A percentile compares a stretch with the other conserved stretches of the same genome.
phyloP scores from a whole-genome alignment of 2,329 filamentous ascomycete genomes.

The Fusarium sambucinum region DNA sequence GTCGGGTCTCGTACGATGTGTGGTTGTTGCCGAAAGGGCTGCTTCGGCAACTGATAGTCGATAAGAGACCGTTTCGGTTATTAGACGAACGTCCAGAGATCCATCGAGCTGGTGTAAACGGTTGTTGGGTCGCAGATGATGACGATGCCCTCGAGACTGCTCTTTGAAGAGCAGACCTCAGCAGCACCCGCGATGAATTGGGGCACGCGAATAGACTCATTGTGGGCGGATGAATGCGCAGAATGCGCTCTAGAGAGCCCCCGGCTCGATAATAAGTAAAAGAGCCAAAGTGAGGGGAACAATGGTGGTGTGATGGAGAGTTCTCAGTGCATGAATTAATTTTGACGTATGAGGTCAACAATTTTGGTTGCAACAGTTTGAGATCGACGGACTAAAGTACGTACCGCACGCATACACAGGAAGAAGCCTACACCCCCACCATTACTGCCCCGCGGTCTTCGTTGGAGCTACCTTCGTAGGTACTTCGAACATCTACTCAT shows the following conservation, averaged over 20 bases:
- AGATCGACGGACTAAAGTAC: constrained; percentile 32
- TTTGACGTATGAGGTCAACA: constrained; percentile 39
- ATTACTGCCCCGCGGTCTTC: constrained; percentile 35
- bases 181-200: constrained; percentile 49
- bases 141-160: constrained; percentile 36
- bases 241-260: constrained; percentile 43
- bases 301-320: constrained; percentile 39
- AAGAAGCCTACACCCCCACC: constrained; percentile 43
- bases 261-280: constrained; percentile 37
- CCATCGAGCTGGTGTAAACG: constrained; percentile 44
- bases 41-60: constrained; percentile 23
- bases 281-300: constrained; percentile 23
- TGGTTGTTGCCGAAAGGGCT: constrained; percentile 25
- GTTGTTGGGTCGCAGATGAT: constrained; percentile 32
- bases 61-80: constrained; percentile 16
- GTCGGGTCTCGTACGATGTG: constrained; percentile 42
- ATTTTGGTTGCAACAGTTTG: constrained; percentile 37
- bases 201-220: constrained; percentile 50
- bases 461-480: constrained; percentile 1
- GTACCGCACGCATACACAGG: constrained; percentile 27
- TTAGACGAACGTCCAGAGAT: constrained; percentile 34
- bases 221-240: constrained; percentile 39
- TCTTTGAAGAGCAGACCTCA: constrained; percentile 48
- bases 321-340: constrained; percentile 46
- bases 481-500: constrained; percentile 2